A percentile compares a stretch with the other conserved stretches of the same genome.
These are phyloP conservation scores for Phoma sp. DNA, from an alignment of 2,329 filamentous ascomycete species.

Conservation along the genomic window DNA sequence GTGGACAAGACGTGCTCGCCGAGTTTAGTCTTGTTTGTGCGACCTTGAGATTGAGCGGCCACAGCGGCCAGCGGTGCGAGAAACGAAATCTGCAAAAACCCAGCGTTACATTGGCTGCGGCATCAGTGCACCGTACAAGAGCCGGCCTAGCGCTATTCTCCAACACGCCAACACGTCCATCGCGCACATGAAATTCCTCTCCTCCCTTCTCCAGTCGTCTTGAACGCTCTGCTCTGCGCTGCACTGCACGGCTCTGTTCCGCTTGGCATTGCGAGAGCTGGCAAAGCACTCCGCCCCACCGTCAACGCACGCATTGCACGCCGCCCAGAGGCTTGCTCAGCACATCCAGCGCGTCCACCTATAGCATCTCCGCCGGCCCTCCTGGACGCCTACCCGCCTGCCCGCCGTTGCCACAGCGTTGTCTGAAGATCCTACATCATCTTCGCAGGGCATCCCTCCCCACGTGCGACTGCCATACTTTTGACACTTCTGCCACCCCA, in stretches of 20 bases:
- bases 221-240: background rate
- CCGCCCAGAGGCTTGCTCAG: conserved; percentile 3
- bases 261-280: background rate
- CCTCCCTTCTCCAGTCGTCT: conserved; percentile 17
- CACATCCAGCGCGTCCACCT: conserved; percentile 6
- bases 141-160: conserved; percentile 7
- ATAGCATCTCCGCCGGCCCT: conserved; percentile 7
- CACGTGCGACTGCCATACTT: conserved; percentile 26
- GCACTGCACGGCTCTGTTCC: conserved; percentile 4
- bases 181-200: conserved; percentile 31
- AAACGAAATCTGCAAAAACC: conserved; percentile 20
- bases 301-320: conserved; percentile 10
- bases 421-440: conserved; percentile 42
- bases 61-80: conserved; percentile 10
- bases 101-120: conserved; percentile 25
- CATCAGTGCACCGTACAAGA: conserved; percentile 22
- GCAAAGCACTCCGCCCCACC: conserved; percentile 3
- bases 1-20: conserved; percentile 3
- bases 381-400: background rate
- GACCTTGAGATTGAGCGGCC: conserved; percentile 8
- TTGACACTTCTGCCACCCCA: conserved; percentile 34
- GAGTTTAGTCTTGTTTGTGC: conserved; percentile 5
- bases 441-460: conserved; percentile 41
- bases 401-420: conserved; percentile 40
- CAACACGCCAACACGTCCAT: conserved; percentile 18